Base-by-base conservation (phyloP, 352 stramenopile species). In the Phytophthora pini region DNA sequence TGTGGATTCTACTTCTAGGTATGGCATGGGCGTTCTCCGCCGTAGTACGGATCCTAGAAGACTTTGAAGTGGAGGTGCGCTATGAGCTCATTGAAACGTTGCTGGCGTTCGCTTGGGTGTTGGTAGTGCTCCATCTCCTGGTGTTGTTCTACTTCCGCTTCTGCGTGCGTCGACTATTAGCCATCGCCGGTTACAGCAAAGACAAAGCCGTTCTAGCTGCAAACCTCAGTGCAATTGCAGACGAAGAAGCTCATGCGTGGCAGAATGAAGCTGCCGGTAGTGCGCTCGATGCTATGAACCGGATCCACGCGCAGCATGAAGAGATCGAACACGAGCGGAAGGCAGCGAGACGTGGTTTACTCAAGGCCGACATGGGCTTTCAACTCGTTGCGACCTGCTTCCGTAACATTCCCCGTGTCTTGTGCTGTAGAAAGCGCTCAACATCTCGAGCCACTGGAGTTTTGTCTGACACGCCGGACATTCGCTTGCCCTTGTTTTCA, bases 1-100 rank as follows among this genome's bases (percentile, higher is more conserved):
- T 79, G 61, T 91, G 78, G 80, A 22, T 87, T 26, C 26, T 89
- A 9, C 65, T 89, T 11, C 57, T 89, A 7, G 53, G 54, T 4
- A 68, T 84, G 31, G 72, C 71, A 0, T 89, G 78, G 74, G 68
- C 58, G 0, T 59, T 89, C 47, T 65, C 71, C 8, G 61, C 51
- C 0, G 38, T 67, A 1, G 53, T 70, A 12, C 27, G 10, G 27
- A 47, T 81, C 17, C 40, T 80, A 20, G 11, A 65, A 32, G 20
- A 65, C 2, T 41, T 65, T 2, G 40, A 69, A n/a, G 31, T 65
- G 9, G 26, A 76, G 1, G 7, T 65, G 17, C 55, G 47, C 0
- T 68, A 68, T 9, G 70, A 77, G 26, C 53, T 84, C n/a, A 66
- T 82, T 43, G 64, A 67, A 29, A 61, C 43, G 10, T 72, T 84